Conservation (phyloP, 345 rosid species). For the Lepidium aucheri region DNA sequence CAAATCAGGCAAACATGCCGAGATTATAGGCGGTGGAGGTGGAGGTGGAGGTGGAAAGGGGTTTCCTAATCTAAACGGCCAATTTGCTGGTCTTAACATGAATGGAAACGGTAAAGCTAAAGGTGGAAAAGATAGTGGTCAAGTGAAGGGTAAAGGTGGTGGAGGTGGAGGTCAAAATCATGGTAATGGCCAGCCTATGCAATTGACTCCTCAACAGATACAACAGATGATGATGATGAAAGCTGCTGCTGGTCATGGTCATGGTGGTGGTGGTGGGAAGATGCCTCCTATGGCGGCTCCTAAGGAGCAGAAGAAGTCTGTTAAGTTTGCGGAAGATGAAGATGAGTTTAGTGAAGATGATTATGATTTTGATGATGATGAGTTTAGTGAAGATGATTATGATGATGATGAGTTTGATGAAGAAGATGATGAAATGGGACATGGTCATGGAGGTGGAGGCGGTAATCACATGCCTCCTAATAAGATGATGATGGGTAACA, state of each 20-base stretch:
- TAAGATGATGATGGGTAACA: constrained; percentile 36
- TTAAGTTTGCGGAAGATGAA: constrained; percentile 49
- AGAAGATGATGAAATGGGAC: constrained; percentile 34
- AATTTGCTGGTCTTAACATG: constrained; percentile 15
- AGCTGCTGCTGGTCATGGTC: constrained; percentile 26
- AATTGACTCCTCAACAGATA: constrained; percentile 36
- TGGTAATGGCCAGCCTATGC: constrained; percentile 36
- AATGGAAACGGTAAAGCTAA: constrained; percentile 21
- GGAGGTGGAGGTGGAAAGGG: constrained; percentile 33
- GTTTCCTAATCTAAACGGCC: constrained; percentile 20
- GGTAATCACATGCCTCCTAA: constrained; percentile 35
- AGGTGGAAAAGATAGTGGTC: constrained; percentile 30
- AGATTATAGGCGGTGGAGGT: constrained; percentile 46
- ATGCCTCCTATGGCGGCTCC: constrained; percentile 20
- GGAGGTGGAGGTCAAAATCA: constrained; percentile 18
- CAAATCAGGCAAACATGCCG: constrained; percentile 89
- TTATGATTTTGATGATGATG: constrained; percentile 36
- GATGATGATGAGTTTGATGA: constrained; percentile 41
- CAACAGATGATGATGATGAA: constrained; percentile 50
- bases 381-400: constrained; percentile 36
- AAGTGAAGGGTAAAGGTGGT: constrained; percentile 17
- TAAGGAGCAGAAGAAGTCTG: constrained; percentile 63
- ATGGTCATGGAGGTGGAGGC: constrained; percentile 44
- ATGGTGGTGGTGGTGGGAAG: constrained; percentile 10
- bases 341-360: constrained; percentile 35